These are phyloP conservation scores for Thraustochytrium striatum DNA, from an alignment of 352 stramenopile species.

Conservation along the genomic window DNA sequence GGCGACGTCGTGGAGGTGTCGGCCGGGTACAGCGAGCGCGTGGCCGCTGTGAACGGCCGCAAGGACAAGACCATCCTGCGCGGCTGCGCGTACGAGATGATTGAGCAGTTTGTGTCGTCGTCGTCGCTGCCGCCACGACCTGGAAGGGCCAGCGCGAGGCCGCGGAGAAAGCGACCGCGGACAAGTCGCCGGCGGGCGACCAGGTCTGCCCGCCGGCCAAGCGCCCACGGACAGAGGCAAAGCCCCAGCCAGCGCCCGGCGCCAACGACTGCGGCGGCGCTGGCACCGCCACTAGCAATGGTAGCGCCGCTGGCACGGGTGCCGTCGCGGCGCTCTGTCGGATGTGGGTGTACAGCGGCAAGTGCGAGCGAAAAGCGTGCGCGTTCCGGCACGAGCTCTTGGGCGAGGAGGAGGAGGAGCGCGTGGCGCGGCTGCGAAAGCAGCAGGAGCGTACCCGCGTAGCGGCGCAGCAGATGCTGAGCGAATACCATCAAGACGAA, in stretches of 20 bases:
- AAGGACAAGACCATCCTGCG: no score
- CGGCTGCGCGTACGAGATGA: no score
- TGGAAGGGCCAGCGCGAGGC: no score
- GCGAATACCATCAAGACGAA: constrained; percentile 25
- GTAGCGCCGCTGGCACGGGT: not conserved
- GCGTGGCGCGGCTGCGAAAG: constrained; percentile 23
- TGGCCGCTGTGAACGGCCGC: not conserved
- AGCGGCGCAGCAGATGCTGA: not conserved
- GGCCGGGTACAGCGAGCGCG: not conserved
- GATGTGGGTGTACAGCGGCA: not conserved
- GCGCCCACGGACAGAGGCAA: not conserved
- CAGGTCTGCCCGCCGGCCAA: not conserved
- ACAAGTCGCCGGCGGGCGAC: not conserved
- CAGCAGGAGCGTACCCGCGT: constrained; percentile 13
- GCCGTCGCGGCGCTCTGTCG: not conserved
- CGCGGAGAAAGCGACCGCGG: no score
- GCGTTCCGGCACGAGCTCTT: constrained; percentile 15
- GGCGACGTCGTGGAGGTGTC: constrained; percentile 1
- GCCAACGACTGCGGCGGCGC: not conserved
- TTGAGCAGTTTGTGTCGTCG: no score
- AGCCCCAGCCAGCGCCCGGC: not conserved
- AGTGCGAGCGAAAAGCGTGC: constrained; percentile 9
- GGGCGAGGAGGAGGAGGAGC: constrained; percentile 22
- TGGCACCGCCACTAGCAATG: not conserved
- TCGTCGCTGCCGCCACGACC: no score